Percentiles rank a stretch among this genome's conserved stretches.
Evolutionary conservation across 371 early-diverging fungal genomes (phyloP).

Genomic region (Fennellomyces sp.): DNA sequence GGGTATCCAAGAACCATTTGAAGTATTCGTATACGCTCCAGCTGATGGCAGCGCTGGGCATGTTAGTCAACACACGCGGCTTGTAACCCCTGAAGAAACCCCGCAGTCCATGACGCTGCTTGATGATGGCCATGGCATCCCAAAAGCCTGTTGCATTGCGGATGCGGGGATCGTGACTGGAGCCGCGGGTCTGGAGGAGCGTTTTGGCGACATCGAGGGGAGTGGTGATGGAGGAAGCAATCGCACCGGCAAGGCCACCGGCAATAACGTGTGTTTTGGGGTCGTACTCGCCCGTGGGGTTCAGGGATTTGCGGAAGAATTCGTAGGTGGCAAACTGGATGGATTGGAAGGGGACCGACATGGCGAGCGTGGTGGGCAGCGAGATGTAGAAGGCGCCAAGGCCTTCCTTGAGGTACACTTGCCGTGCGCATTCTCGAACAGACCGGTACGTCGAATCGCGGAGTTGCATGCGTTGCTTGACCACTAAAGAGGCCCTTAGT

Average conservation of each 20-base stretch:
- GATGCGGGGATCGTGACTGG: conserved; percentile 68
- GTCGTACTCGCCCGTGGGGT: conserved; percentile 80
- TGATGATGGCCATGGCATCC: conserved; percentile 77
- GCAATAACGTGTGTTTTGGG: conserved; percentile 85
- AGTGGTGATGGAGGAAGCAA: conserved; percentile 90
- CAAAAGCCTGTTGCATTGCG: conserved; percentile 70
- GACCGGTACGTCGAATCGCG: conserved; percentile 66
- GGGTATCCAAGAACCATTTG: conserved; percentile 61
- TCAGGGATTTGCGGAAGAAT: conserved; percentile 71
- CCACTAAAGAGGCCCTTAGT: conserved; percentile 49
- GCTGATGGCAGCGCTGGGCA: conserved; percentile 93
- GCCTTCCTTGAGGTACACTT: conserved; percentile 78
- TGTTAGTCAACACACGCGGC: conserved; percentile 84
- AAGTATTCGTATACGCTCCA: conserved; percentile 94
- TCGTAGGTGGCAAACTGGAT: conserved; percentile 94
- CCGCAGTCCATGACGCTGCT: conserved; percentile 67
- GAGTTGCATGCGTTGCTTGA: conserved; percentile 96
- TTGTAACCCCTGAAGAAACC: conserved; percentile 86
- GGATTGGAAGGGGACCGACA: conserved; percentile 93
- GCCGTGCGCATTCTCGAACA: conserved; percentile 70
- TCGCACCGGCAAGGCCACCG: conserved; percentile 90
- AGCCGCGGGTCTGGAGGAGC: conserved; percentile 88
- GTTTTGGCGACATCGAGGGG: conserved; percentile 96
- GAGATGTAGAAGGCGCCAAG: conserved; percentile 88
- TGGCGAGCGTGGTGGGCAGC: conserved; percentile 89